phyloP scores from a whole-genome alignment of 768 basidiomycete genomes.

The Thelephora ganbajun region DNA sequence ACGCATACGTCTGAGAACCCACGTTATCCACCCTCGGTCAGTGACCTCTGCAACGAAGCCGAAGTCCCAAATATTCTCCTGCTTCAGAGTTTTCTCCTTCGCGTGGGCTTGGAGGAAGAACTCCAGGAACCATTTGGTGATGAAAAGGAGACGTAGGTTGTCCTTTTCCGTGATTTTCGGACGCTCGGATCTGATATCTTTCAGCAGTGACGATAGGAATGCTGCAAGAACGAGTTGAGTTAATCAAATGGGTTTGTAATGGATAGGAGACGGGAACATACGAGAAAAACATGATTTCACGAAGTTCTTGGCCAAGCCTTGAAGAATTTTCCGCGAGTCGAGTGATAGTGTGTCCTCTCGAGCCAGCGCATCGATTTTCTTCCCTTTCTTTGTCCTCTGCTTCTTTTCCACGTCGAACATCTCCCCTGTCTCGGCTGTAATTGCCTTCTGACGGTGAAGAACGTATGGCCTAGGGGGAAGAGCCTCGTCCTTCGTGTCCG shows the following conservation, averaged over 20 bases:
- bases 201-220: conserved; percentile 76
- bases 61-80: conserved; percentile 40
- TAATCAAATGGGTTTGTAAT: neutral
- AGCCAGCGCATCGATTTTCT: conserved; percentile 56
- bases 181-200: conserved; percentile 87
- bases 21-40: conserved; percentile 78
- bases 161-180: conserved; percentile 92
- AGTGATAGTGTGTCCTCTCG: conserved; percentile 53
- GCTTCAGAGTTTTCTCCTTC: conserved; percentile 24
- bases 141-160: conserved; percentile 74
- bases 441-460: conserved; percentile 75
- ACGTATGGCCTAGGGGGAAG: conserved; percentile 43
- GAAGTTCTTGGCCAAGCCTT: conserved; percentile 59
- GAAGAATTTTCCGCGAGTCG: conserved; percentile 51
- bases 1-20: conserved; percentile 83
- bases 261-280: conserved; percentile 25
- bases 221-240: conserved; percentile 26
- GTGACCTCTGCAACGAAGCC: conserved; percentile 75
- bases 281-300: conserved; percentile 81
- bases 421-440: conserved; percentile 49
- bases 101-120: conserved; percentile 56
- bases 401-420: conserved; percentile 48
- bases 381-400: conserved; percentile 40
- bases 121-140: conserved; percentile 85
- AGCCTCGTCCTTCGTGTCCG: conserved; percentile 11